These are phyloP conservation scores for Rhytidhysteron rufulum DNA, from an alignment of 2,329 filamentous ascomycete genomes.

Conservation along the genomic window DNA sequence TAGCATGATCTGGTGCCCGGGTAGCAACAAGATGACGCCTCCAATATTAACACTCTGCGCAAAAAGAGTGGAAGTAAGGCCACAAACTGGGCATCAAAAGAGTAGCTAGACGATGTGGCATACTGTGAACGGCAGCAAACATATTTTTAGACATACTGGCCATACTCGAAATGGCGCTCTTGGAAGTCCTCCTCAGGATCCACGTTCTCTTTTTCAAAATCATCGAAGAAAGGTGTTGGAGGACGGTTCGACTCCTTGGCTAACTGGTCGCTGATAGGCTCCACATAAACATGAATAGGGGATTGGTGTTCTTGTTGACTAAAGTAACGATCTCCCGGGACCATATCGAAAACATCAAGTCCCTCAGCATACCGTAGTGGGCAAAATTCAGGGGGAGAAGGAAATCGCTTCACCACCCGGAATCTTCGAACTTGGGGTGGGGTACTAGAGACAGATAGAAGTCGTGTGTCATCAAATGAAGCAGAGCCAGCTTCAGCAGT, in stretches of 20 bases:
- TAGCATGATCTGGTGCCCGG: no score
- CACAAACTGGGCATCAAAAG: no score
- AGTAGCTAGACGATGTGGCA: no score
- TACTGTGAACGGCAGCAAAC: no score
- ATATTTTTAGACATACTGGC: neutral
- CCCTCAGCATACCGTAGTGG: conserved; percentile 1
- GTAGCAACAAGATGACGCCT: no score
- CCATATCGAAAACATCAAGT: neutral
- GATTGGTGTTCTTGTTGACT: neutral
- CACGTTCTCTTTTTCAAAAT: conserved; percentile 1
- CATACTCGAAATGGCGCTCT: neutral
- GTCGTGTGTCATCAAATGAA: neutral
- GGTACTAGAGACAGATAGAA: neutral
- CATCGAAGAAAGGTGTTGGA: neutral
- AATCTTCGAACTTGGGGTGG: neutral
- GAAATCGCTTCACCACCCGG: neutral
- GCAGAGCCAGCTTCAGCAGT: neutral
- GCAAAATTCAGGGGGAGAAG: no score
- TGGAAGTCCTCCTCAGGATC: no score
- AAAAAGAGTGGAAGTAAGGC: no score
- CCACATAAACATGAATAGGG: neutral
- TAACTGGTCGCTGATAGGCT: neutral
- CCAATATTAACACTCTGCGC: no score
- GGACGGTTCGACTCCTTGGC: neutral
- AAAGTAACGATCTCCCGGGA: conserved; percentile 1